A percentile compares a stretch with the other conserved stretches of the same genome.
Evolutionary conservation across 495 filamentous ascomycete species (phyloP).

Genomic region (Podospora didyma): DNA sequence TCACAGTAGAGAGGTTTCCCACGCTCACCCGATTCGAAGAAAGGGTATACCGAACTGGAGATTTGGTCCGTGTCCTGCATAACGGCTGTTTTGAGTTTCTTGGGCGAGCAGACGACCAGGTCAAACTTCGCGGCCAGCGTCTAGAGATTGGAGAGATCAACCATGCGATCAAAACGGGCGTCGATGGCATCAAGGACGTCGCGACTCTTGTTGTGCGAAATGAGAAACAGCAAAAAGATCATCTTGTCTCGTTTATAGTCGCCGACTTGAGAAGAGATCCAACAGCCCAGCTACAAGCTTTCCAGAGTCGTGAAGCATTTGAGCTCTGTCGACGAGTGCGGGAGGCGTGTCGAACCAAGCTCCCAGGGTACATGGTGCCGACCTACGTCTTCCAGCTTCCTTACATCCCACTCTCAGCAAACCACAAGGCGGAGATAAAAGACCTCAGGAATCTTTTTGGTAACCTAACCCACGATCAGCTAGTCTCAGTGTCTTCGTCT

Average conservation of each 20-base stretch:
- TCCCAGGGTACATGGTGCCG: constrained; percentile 76
- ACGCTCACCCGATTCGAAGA: constrained; percentile 44
- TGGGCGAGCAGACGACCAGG: constrained; percentile 73
- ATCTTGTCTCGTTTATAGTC: constrained; percentile 68
- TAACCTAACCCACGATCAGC: constrained; percentile 53
- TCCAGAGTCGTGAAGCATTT: constrained; percentile 18
- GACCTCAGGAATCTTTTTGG: constrained; percentile 56
- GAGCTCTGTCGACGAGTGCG: constrained; percentile 30
- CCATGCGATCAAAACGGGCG: constrained; percentile 52
- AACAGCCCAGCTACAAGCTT: constrained; percentile 20
- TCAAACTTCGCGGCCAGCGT: constrained; percentile 75
- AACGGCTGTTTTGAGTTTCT: constrained; percentile 70
- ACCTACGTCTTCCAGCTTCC: constrained; percentile 64
- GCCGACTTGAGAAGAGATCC: constrained; percentile 9
- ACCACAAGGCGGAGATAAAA: constrained; percentile 73
- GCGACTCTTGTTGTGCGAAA: constrained; percentile 57
- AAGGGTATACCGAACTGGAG: constrained; percentile 72
- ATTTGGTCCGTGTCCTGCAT: constrained; percentile 68
- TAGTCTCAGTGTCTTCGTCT: constrained; percentile 21
- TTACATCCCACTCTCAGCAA: constrained; percentile 62
- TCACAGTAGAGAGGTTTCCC: constrained; percentile 63
- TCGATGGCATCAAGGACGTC: constrained; percentile 48
- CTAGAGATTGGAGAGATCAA: constrained; percentile 78
- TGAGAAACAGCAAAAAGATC: constrained; percentile 60
- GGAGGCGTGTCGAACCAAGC: constrained; percentile 52